Base-by-base conservation (phyloP, 1,284 basidiomycete genomes). In the Coniferiporia weirii region DNA sequence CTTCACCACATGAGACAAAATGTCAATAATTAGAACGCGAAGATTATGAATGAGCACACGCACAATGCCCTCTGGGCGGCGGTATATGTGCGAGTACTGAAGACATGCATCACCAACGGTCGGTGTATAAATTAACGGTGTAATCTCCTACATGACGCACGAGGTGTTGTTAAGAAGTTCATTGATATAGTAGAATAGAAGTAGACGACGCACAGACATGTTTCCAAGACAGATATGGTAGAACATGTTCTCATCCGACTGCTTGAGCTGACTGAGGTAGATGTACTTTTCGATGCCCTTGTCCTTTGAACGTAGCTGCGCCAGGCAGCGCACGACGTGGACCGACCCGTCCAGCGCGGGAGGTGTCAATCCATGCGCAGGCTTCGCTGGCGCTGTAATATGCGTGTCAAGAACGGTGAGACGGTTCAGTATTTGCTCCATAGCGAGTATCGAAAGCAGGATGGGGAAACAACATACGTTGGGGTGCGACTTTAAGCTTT, bases 81-180 rank as follows among this genome's bases (percentile, higher is more conserved):
- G 79, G 73, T 88, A 95, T 67, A 89, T 93, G 64, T 88, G 82
- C 10, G 87, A 89, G 75, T 85, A 93, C 68, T 92, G 87, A 64
- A 93, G 74, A 72, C 93, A 96, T 1, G 92, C 93, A 68, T 95
- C 91, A 45, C 95, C 95, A 48, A 98, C 93, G 45, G 85, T 87
- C 0, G 95, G 95, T 0, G 95, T 97, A 73, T 97, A 97, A 63
- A 95, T 93, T 64, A 95, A 76, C 47, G 93, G 88, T 20, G 91
- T 89, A 63, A 91, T 78, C 71, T 91, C 87, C 73, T 78, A 61
- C 17, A 66, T 38, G 32, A 40, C 6, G 32, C 35, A 40, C 7
- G 46, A 44, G 4, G n/a, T 5, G 20, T 60, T 52, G 27, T n/a
- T 20, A 56, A 15, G 10, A 2, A 52, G 27, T 13, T 32, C 8